Base-by-base conservation (phyloP, 345 rosid species). In the Brassica carinata region DNA sequence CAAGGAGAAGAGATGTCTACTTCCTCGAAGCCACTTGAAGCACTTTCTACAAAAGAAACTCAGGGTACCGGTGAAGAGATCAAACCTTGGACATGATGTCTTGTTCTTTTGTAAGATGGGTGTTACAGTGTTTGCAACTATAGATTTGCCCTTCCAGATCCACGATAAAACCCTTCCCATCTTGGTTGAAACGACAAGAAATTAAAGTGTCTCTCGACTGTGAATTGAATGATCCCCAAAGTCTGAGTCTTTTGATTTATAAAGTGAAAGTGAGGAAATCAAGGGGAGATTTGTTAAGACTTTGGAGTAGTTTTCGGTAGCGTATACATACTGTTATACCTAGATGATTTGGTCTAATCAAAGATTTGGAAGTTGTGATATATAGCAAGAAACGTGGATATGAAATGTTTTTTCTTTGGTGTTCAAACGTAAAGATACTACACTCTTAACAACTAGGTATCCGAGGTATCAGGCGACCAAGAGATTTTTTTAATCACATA, bases 161-260 rank as follows among this genome's bases (percentile, higher is more conserved):
- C 30, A 88, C 74, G 77, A 86, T 48, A 89, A 92, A 43, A 89
- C 66, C 83, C 88, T 92, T 61, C 94, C 97, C 97, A 92, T 90
- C 26, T 74, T 64, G 71, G 15, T 69, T 26, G 17, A 62, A 53
- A 73, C 15, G 8, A 19, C 38, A 59, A 11, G 9, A 5, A 14
- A 8, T n/a, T n/a, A n/a, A n/a, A n/a, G n/a, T 8, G 5, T 9
- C 4, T 36, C 45, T 17, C 27, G 68, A 59, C 7, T 0, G 59
- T 71, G 45, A 36, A 62, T n/a, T 31, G 17, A 61, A 45, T 9
- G 45, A 66, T 61, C 69, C 7, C 7, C 30, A 33, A 48, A 15
- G 36, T 17, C 8, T 38, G 75, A 63, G 48, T 48, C 11, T 79
- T 34, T 69, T 69, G 19, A 63, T 68, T 66, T 71, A 40, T 68